These are phyloP conservation scores for Citrus medica DNA, from an alignment of 345 rosid genomes.

Conservation along the genomic window DNA sequence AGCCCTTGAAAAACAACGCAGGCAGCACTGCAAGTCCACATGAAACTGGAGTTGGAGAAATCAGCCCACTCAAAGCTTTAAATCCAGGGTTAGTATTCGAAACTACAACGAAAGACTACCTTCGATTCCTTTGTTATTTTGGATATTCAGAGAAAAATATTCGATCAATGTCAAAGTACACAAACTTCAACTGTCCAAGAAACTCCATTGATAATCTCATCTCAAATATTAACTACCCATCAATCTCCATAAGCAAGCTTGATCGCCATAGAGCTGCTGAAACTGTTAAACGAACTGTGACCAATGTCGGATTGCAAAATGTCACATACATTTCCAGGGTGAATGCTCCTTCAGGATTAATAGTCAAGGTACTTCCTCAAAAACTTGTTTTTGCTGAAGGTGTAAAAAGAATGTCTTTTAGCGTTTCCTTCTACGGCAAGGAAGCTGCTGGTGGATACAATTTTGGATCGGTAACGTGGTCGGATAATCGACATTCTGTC, in stretches of 20 bases:
- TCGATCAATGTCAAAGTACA: conserved; percentile 32
- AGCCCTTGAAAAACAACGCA: conserved; percentile 46
- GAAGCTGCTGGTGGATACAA: conserved; percentile 51
- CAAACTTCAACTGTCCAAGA: conserved; percentile 49
- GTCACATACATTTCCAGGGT: conserved; percentile 44
- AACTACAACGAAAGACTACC: conserved; percentile 47
- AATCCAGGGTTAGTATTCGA: conserved; percentile 76
- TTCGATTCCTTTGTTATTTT: conserved; percentile 53
- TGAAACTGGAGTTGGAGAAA: conserved; percentile 72
- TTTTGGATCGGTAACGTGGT: conserved; percentile 62
- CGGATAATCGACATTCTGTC: conserved; percentile 48
- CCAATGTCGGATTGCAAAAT: conserved; percentile 55
- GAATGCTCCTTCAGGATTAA: conserved; percentile 44
- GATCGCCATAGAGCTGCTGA: conserved; percentile 16
- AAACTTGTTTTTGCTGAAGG: conserved; percentile 35
- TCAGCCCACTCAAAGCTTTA: conserved; percentile 53
- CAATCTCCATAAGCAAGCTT: conserved; percentile 62
- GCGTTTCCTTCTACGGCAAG: conserved; percentile 43
- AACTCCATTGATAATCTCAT: conserved; percentile 32
- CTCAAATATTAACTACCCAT: conserved; percentile 66
- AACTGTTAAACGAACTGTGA: conserved; percentile 43
- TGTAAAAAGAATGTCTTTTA: conserved; percentile 31
- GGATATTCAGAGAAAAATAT: conserved; percentile 61
- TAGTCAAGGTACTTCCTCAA: conserved; percentile 50
- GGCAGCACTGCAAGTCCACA: conserved; percentile 46